Percentiles rank a stretch among this genome's conserved stretches.
phyloP scores from a whole-genome alignment of 2,329 filamentous ascomycete species.

The Claviceps sp. region DNA sequence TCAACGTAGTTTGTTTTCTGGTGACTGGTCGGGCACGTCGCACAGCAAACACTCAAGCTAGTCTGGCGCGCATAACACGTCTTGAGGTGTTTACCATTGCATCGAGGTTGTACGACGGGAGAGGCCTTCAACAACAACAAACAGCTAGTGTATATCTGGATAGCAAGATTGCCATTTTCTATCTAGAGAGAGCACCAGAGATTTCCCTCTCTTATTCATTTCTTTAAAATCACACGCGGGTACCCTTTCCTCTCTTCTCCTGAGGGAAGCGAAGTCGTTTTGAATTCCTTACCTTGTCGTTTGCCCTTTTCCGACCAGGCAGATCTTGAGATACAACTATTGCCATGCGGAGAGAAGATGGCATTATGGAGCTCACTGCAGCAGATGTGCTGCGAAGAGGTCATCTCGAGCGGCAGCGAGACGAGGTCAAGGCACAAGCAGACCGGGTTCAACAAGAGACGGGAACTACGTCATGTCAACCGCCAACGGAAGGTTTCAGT shows the following conservation, averaged over 20 bases:
- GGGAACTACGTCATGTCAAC: not conserved
- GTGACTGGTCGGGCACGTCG: not conserved
- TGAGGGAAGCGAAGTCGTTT: not conserved
- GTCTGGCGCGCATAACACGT: not conserved
- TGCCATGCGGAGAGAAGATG: conserved; percentile 11
- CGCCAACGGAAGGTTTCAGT: conserved; percentile 4
- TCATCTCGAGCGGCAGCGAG: conserved; percentile 12
- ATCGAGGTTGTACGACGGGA: not conserved
- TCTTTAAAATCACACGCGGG: not conserved
- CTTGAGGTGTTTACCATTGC: not conserved
- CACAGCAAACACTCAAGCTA: not conserved
- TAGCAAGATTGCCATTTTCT: not conserved
- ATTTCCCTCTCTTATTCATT: not conserved
- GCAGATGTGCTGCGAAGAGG: conserved; percentile 20
- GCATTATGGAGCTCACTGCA: conserved; percentile 20
- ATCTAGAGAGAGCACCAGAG: not conserved
- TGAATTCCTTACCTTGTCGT: not conserved
- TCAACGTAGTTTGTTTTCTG: not conserved
- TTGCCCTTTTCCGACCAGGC: not conserved
- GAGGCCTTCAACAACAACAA: not conserved
- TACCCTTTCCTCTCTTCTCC: not conserved
- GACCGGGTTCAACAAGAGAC: not conserved
- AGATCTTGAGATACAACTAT: not conserved
- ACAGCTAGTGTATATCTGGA: not conserved
- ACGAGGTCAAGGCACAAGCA: not conserved